Evolutionary conservation across 1,284 basidiomycete genomes (phyloP).

Genomic region (Tylopilus sp.): DNA sequence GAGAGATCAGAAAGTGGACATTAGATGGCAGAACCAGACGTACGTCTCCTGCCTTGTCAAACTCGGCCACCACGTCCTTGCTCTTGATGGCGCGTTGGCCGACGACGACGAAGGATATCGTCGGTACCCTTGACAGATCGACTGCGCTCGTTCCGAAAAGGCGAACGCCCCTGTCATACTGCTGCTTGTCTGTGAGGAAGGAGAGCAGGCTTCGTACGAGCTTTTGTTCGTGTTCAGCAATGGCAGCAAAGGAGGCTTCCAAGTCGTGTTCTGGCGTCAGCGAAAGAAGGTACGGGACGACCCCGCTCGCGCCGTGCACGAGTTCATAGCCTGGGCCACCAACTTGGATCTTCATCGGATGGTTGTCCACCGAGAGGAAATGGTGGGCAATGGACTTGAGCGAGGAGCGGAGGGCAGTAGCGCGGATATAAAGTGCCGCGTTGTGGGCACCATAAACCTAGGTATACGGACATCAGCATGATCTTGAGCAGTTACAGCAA

Average conservation of each 20-base stretch:
- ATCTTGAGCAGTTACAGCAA: background rate
- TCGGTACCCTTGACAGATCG: slow-evolving; percentile 68
- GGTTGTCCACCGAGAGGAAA: slow-evolving; percentile 65
- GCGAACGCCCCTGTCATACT: slow-evolving; percentile 66
- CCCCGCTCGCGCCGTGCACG: slow-evolving; percentile 68
- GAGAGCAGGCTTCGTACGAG: slow-evolving; percentile 55
- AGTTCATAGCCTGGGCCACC: slow-evolving; percentile 82
- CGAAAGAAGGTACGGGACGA: slow-evolving; percentile 72
- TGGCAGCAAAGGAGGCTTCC: slow-evolving; percentile 57
- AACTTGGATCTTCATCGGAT: slow-evolving; percentile 74
- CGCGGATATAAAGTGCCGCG: slow-evolving; percentile 72
- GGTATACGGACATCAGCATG: slow-evolving; percentile 3
- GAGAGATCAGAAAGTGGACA: slow-evolving; percentile 1
- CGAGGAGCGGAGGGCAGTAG: slow-evolving; percentile 55
- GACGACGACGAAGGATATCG: slow-evolving; percentile 78
- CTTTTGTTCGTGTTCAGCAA: slow-evolving; percentile 58
- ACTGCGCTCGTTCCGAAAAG: slow-evolving; percentile 71
- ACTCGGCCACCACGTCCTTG: slow-evolving; percentile 69
- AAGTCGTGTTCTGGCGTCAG: slow-evolving; percentile 62
- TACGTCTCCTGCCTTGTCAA: slow-evolving; percentile 71
- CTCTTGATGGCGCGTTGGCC: slow-evolving; percentile 65
- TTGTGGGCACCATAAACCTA: slow-evolving; percentile 84
- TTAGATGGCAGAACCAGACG: slow-evolving; percentile 42
- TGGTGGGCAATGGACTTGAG: slow-evolving; percentile 75
- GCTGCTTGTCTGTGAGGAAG: slow-evolving; percentile 52